phyloP scores from a whole-genome alignment of 768 basidiomycete genomes.

The Saitozyma podzolica region DNA sequence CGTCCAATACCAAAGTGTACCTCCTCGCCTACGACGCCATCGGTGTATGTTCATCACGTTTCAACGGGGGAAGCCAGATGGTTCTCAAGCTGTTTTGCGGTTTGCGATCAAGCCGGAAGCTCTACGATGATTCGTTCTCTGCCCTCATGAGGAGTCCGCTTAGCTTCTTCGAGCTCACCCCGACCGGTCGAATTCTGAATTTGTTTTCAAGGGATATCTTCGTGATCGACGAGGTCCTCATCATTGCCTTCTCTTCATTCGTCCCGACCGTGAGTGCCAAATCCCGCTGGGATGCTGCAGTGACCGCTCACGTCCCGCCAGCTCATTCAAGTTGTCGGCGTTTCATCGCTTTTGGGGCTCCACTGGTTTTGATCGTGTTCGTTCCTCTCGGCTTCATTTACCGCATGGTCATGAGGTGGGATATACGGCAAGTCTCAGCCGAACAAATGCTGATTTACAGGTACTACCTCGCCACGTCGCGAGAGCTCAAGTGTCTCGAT shows the following conservation, averaged over 20 bases:
- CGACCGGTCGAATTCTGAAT: conserved; percentile 83
- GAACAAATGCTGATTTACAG: conserved; percentile 53
- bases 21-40: conserved; percentile 66
- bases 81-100: conserved; percentile 77
- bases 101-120: conserved; percentile 67
- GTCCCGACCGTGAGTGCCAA: conserved; percentile 65
- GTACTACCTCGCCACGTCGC: conserved; percentile 60
- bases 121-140: conserved; percentile 67
- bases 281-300: too few species aligned
- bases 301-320: too few species aligned
- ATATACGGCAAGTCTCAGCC: conserved; percentile 2
- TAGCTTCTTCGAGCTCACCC: conserved; percentile 86
- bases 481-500: conserved; percentile 53
- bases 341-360: conserved; percentile 82
- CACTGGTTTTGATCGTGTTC: conserved; percentile 75
- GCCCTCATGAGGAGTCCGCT: conserved; percentile 80
- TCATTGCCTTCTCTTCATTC: conserved; percentile 70
- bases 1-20: conserved; percentile 59
- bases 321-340: too few species aligned
- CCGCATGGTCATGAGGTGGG: conserved; percentile 72
- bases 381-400: conserved; percentile 80
- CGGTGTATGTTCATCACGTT: conserved; percentile 61
- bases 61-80: conserved; percentile 61
- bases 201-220: conserved; percentile 80
- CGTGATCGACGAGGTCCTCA: conserved; percentile 74